A percentile compares a stretch with the other conserved stretches of the same genome.
Conservation (phyloP, 2,329 filamentous ascomycete species). For the Cadophora luteo-olivacea region DNA sequence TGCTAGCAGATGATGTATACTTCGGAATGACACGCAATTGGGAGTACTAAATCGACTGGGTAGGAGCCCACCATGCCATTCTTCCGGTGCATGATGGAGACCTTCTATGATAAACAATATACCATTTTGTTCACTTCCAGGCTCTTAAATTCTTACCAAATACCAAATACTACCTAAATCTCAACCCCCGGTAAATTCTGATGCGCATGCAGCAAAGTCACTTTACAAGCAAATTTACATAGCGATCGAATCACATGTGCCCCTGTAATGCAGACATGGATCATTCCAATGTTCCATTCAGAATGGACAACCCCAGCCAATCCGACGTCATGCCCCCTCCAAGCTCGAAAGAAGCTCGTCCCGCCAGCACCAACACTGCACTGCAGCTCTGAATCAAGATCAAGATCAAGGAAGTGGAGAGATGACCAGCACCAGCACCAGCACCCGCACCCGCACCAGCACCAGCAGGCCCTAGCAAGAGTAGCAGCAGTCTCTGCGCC, state of each 20-base stretch:
- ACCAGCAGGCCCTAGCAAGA: not conserved
- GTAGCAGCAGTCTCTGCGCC: not conserved
- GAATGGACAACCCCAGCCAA: not conserved
- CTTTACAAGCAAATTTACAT: not conserved
- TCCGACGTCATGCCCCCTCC: constrained; percentile 9
- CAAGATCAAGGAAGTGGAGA: constrained; percentile 30
- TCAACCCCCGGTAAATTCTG: constrained; percentile 4
- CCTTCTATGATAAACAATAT: not conserved
- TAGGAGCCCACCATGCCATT: not conserved
- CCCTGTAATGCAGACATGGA: not conserved
- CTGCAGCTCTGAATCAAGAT: not conserved
- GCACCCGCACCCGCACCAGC: too few relatives aligned
- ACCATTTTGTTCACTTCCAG: not conserved
- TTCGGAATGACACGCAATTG: not conserved
- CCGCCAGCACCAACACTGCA: not conserved
- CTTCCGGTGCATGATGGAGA: not conserved
- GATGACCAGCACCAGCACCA: not conserved
- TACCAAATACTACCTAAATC: too few relatives aligned
- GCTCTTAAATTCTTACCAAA: not conserved
- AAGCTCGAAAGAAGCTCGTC: not conserved
- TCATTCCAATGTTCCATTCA: too few relatives aligned
- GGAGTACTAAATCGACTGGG: too few relatives aligned
- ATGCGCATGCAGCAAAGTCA: not conserved
- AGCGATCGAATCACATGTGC: not conserved
- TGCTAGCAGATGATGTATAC: not conserved